Base-by-base conservation (phyloP, 441 rosid genomes). In the Macaranga tanarius region DNA sequence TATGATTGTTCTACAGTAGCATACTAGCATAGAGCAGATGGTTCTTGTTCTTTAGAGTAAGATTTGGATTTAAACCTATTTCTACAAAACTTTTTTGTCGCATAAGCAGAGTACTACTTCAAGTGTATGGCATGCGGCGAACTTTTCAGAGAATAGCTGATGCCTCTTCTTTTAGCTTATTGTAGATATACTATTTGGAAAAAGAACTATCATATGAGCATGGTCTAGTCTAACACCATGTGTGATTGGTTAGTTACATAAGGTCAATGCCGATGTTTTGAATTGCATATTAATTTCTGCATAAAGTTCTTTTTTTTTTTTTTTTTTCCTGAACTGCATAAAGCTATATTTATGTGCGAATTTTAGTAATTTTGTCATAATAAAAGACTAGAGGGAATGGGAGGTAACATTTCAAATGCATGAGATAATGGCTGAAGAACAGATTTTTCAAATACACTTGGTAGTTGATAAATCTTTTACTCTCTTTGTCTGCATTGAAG, bases 1-100 rank as follows among this genome's bases (percentile, higher is more conserved):
- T 42, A 31, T 55, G 9, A n/a, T 45, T 55, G n/a, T n/a, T n/a
- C n/a, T n/a, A n/a, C n/a, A n/a, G 73, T 45, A 44, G 42, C 58
- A 10, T 20, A 23, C 7, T 44, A 69, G 38, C 22, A 8, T 59
- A 25, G 45, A 45, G 57, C 45, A n/a, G 25, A n/a, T 23, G 48
- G 8, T 48, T 47, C 67, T n/a, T 45, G n/a, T 48, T 70, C 13
- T 28, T 5, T 56, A 50, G 67, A 42, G 7, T 61, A 40, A 55
- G 7, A 28, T 52, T 31, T 11, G 1, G 23, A 34, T 34, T 34
- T 34, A 34, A 7, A n/a, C 62, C 62, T 13, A 26, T 5, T 61
- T 13, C 34, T 62, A 20, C 23, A 51, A 51, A 48, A 62, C 19
- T 61, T 50, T 50, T 23, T 13, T 22, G 63, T 7, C 9, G 42